phyloP scores from a whole-genome alignment of 179 eudicot species.

The Beta corolliflora region DNA sequence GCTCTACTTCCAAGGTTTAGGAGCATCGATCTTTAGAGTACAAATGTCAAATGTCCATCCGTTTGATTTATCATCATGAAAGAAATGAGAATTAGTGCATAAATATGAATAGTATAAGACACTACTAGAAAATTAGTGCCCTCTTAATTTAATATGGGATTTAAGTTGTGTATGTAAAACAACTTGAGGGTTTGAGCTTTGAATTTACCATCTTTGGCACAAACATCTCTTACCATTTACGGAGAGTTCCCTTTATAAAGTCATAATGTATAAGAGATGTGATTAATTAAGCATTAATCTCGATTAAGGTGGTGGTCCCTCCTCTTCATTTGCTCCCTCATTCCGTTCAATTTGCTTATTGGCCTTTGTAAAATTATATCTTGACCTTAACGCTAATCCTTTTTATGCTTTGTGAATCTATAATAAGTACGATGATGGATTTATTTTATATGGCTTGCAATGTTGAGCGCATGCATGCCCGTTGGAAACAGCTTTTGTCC shows the following conservation, averaged over 20 bases:
- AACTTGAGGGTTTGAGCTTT: not conserved
- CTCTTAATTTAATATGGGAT: not conserved
- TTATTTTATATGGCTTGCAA: conserved; percentile 24
- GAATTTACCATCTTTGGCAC: conserved; percentile 34
- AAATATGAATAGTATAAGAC: too few species aligned
- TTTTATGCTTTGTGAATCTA: conserved; percentile 18
- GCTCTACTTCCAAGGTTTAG: conserved; percentile 4
- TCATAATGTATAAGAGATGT: not conserved
- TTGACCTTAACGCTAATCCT: conserved; percentile 22
- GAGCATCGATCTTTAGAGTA: not conserved
- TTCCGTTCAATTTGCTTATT: conserved; percentile 20
- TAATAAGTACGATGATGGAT: conserved; percentile 17
- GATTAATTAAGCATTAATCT: conserved; percentile 20
- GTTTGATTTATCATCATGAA: not conserved
- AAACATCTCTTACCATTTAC: conserved; percentile 31
- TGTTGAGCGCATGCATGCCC: conserved; percentile 31
- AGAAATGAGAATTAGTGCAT: not conserved
- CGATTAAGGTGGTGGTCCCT: conserved; percentile 30
- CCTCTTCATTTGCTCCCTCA: conserved; percentile 18
- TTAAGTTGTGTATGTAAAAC: not conserved
- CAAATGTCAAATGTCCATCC: conserved; percentile 24
- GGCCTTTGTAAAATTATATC: conserved; percentile 12
- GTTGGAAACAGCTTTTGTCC: conserved; percentile 32
- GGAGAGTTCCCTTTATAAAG: conserved; percentile 2
- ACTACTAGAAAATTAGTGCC: not conserved